Conservation (phyloP, 139 green algal genomes). For the Chlamydomonas eustigma region DNA sequence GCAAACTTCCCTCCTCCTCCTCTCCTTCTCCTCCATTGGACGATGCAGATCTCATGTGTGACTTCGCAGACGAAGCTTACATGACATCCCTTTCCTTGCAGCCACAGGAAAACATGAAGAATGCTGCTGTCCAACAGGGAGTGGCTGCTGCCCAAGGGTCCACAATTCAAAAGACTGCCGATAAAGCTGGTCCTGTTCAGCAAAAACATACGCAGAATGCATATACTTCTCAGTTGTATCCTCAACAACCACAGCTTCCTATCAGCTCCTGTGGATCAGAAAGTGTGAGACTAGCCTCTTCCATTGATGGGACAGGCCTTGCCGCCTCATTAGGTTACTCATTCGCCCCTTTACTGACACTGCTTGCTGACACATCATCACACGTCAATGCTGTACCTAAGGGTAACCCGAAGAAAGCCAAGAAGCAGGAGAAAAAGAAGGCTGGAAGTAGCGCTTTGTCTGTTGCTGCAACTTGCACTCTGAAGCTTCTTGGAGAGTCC, state of each 20-base stretch:
- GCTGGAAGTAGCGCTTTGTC: not conserved
- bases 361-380: not conserved
- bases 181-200: not conserved
- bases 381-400: no score
- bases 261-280: not conserved
- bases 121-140: not conserved
- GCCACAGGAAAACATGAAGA: not conserved
- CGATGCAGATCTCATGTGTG: not conserved
- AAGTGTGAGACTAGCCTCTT: not conserved
- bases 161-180: not conserved
- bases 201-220: not conserved
- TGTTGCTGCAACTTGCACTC: not conserved
- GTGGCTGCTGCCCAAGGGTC: not conserved
- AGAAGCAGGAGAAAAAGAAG: constrained; percentile 3
- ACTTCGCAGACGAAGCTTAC: constrained; percentile 13
- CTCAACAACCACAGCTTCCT: not conserved
- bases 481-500: not conserved
- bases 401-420: not conserved
- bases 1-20: not conserved
- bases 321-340: not conserved
- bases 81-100: not conserved
- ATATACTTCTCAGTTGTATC: not conserved
- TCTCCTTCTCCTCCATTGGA: not conserved
- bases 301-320: not conserved
- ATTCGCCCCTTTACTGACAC: not conserved